Evolutionary conservation across 2,329 filamentous ascomycete species (phyloP).

Genomic region (Rasamsonia emersonii): DNA sequence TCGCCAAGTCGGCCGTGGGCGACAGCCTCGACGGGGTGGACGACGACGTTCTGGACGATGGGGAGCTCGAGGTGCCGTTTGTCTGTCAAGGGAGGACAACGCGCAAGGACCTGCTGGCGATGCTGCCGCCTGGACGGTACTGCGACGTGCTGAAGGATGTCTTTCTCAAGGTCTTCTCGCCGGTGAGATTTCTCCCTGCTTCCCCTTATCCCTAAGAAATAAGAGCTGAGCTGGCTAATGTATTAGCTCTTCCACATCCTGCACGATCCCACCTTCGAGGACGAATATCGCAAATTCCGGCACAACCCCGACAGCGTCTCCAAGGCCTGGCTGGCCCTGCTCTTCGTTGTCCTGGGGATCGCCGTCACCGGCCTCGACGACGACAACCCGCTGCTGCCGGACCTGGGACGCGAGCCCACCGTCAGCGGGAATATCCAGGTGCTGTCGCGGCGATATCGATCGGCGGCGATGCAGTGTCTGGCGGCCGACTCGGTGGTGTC

Average conservation of each 20-base stretch:
- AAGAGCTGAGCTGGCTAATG: not conserved
- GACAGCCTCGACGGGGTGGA: slow-evolving; percentile 19
- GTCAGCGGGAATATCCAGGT: slow-evolving; percentile 28
- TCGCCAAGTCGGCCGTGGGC: slow-evolving; percentile 16
- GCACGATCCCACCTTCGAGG: slow-evolving; percentile 33
- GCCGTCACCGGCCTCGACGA: slow-evolving; percentile 30
- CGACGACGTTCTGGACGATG: slow-evolving; percentile 20
- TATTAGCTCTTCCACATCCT: slow-evolving; percentile 33
- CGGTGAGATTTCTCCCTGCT: slow-evolving; percentile 19
- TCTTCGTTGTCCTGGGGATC: slow-evolving; percentile 32
- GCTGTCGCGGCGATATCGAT: slow-evolving; percentile 29
- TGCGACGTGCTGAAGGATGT: slow-evolving; percentile 28
- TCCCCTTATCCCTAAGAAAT: slow-evolving; percentile 1
- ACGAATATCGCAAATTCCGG: slow-evolving; percentile 30
- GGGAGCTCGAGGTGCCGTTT: slow-evolving; percentile 26
- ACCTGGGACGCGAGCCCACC: slow-evolving; percentile 28
- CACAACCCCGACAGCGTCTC: slow-evolving; percentile 27
- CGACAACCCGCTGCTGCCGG: slow-evolving; percentile 26
- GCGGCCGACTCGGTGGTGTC: slow-evolving; percentile 31
- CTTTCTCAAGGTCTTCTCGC: slow-evolving; percentile 31
- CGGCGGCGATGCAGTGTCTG: slow-evolving; percentile 29
- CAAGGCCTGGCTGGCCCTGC: slow-evolving; percentile 30
- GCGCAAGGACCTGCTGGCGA: slow-evolving; percentile 20
- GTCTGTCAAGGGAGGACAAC: slow-evolving; percentile 16
- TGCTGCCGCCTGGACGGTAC: slow-evolving; percentile 26